phyloP scores from a whole-genome alignment of 2,329 filamentous ascomycete genomes.

The Dactylonectria estremocensis region DNA sequence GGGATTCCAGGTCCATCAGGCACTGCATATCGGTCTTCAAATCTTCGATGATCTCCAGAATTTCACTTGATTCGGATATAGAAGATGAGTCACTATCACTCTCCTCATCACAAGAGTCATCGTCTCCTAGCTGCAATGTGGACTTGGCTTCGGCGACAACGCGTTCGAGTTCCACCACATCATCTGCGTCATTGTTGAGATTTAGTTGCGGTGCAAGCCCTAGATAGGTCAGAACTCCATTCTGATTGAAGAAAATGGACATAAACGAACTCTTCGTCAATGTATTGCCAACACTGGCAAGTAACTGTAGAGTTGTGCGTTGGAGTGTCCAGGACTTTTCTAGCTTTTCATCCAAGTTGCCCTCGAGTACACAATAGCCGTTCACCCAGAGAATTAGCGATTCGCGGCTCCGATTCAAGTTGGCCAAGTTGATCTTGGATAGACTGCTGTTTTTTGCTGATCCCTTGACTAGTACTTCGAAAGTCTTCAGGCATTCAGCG shows the following conservation, averaged over 20 bases:
- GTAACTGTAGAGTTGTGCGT: not conserved
- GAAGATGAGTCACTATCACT: not conserved
- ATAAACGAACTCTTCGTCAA: too few species aligned
- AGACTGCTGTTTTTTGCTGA: too few species aligned
- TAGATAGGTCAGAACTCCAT: too few species aligned
- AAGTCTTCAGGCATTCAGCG: not conserved
- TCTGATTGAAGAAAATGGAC: too few species aligned
- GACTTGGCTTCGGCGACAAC: not conserved
- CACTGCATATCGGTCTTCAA: not conserved
- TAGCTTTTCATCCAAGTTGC: not conserved
- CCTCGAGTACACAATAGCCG: not conserved
- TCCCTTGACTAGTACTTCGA: not conserved
- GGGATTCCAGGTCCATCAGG: slow-evolving; percentile 3
- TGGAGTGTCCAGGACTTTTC: not conserved
- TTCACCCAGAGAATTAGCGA: not conserved
- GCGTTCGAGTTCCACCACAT: not conserved
- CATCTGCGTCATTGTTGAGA: too few species aligned
- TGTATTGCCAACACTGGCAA: not conserved
- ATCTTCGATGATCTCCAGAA: not conserved
- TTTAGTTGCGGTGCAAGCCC: too few species aligned
- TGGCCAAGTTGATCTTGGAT: too few species aligned
- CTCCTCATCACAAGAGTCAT: not conserved
- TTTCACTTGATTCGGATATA: not conserved
- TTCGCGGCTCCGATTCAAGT: not conserved
- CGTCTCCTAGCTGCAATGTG: not conserved